Conservation (phyloP, 495 filamentous ascomycete genomes). For the Stereocaulon alpinum region DNA sequence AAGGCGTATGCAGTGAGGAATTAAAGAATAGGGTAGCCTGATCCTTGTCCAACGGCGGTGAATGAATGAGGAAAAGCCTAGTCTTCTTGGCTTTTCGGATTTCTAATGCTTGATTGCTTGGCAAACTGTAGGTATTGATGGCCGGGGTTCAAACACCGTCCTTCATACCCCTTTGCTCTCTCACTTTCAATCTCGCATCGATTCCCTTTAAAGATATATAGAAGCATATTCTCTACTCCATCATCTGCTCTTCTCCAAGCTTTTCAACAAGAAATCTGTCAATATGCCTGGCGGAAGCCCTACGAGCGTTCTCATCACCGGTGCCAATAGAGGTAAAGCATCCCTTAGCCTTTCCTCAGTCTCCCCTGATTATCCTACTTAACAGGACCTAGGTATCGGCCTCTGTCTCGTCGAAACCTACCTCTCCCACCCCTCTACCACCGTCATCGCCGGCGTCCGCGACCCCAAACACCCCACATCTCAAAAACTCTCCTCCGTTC, state of each 20-base stretch:
- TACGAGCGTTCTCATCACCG: conserved; percentile 23
- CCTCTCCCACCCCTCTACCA: conserved; percentile 34
- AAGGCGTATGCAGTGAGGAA: too few species aligned
- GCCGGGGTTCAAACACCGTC: neutral
- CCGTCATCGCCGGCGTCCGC: conserved; percentile 40
- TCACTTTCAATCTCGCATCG: neutral
- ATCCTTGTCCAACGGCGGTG: too few species aligned
- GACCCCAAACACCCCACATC: conserved; percentile 25
- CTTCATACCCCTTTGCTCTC: neutral
- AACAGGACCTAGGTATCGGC: conserved; percentile 34
- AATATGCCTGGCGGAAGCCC: conserved; percentile 4
- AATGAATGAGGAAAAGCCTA: too few species aligned
- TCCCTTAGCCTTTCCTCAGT: neutral
- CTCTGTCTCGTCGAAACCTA: conserved; percentile 30
- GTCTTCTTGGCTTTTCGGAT: too few species aligned
- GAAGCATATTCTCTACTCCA: neutral
- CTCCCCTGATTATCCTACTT: neutral
- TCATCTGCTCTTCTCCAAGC: neutral
- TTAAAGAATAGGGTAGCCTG: too few species aligned
- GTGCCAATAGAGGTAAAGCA: conserved; percentile 20
- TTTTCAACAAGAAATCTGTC: neutral
- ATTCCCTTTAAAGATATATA: neutral
- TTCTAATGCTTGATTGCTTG: too few species aligned
- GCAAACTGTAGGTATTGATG: too few species aligned
- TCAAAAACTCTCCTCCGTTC: conserved; percentile 22